Evolutionary conservation across 192 early-diverging fungal species (phyloP), one percentile per base, ranked within the genome.

Genomic region (Umbelopsis isabellina): DNA sequence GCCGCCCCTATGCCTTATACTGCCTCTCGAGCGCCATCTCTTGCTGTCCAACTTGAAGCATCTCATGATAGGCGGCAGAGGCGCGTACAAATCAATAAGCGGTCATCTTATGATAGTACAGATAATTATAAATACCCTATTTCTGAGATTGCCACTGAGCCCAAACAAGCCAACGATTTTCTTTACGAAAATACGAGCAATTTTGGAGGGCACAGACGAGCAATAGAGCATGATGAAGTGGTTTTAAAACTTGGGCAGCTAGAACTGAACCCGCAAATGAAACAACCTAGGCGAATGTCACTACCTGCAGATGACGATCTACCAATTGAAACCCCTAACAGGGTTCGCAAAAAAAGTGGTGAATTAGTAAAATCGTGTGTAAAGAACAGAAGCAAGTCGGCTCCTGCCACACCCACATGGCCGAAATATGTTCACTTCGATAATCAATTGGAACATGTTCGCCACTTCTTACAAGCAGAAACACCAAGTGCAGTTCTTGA

Each of bases 361-460:
- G 50, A 71, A 45, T 25, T 71, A 10, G 69, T 71, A 27, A 71
- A 58, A 44, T 53, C 69, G 18, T 71, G 50, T 18, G 50, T 71
- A 8, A 71, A 71, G 35, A 30, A 41, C 10, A 20, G 50, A 37
- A 41, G 72, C 12, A 73, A 78, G 30, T 72, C 80, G 18, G 72
- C 77, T 15, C 83, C 85, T 23, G 67, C 66, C 21, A 74, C 74
- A 9, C 82, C 85, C 51, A 71, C 69, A 30, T 51, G 49, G 50
- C 69, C 69, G 16, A 86, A 88, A 75, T 89, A 84, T 51, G 90
- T 92, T 18, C 89, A 88, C 65, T 92, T 92, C 79, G 83, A 88
- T 27, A 71, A 83, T 8, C 80, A 92, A 50, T 80, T 92, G 37
- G 87, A 90, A 78, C 85, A 86, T 66, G 80, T 91, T 64, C 83